phyloP scores from a whole-genome alignment of 148 eudicot species.

The Rhododendron kiyosumense region DNA sequence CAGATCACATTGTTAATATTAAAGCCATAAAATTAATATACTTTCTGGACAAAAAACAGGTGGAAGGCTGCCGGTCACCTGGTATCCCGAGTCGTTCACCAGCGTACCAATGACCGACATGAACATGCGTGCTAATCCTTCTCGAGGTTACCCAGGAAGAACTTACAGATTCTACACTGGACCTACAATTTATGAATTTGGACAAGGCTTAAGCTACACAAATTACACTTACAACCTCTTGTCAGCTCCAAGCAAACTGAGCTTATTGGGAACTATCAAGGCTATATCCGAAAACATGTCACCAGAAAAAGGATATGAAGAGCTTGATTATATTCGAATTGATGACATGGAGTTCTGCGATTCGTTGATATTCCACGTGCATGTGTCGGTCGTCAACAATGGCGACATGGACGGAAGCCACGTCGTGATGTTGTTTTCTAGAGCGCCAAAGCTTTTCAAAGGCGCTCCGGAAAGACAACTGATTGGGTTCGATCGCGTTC shows the following conservation, averaged over 20 bases:
- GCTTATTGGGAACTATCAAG: constrained; percentile 22
- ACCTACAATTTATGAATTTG: constrained; percentile 55
- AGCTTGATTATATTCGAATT: constrained; percentile 33
- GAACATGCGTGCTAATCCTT: constrained; percentile 87
- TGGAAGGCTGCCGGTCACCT: constrained; percentile 85
- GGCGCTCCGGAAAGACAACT: constrained; percentile 72
- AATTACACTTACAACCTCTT: constrained; percentile 55
- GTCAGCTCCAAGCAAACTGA: constrained; percentile 47
- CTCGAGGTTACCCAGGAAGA: constrained; percentile 81
- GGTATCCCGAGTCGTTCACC: constrained; percentile 95
- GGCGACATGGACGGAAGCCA: constrained; percentile 68
- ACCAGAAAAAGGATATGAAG: constrained; percentile 16
- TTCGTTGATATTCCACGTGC: constrained; percentile 45
- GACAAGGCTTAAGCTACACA: constrained; percentile 84
- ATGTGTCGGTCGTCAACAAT: constrained; percentile 48
- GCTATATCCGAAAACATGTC: constrained; percentile 20
- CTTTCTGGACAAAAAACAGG: constrained; percentile 36
- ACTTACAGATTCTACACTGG: constrained; percentile 90
- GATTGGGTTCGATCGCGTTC: constrained; percentile 70
- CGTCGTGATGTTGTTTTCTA: constrained; percentile 63
- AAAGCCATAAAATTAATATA: neutral
- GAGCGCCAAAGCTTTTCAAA: constrained; percentile 21
- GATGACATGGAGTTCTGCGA: constrained; percentile 55
- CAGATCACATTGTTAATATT: neutral
- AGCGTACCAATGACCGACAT: constrained; percentile 77